These are phyloP conservation scores for Chionographis japonica DNA, from an alignment of 106 monocot genomes.

Conservation along the genomic window DNA sequence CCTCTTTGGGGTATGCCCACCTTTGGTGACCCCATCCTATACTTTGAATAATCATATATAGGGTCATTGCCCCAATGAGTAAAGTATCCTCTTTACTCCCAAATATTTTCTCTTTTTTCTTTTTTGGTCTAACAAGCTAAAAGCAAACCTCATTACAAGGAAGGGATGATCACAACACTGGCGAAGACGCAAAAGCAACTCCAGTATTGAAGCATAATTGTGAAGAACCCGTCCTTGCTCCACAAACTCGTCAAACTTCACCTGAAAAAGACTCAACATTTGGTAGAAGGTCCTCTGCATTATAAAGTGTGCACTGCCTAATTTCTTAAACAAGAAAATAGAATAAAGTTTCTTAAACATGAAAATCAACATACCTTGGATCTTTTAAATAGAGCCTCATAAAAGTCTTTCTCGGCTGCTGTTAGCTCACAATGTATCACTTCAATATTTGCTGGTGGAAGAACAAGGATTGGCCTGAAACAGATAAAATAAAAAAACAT, in stretches of 20 bases:
- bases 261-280: conserved; percentile 32
- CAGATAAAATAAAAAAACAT: neutral
- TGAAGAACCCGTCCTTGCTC: conserved; percentile 98
- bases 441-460: conserved; percentile 71
- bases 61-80: too few species aligned
- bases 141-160: conserved; percentile 81
- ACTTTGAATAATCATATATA: too few species aligned
- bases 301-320: neutral
- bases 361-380: conserved; percentile 61
- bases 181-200: conserved; percentile 93
- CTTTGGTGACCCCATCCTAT: too few species aligned
- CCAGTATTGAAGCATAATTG: conserved; percentile 98
- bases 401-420: conserved; percentile 85
- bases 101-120: too few species aligned
- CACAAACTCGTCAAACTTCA: conserved; percentile 93
- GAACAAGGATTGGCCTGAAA: conserved; percentile 80
- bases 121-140: neutral
- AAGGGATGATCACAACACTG: conserved; percentile 99
- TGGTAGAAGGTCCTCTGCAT: neutral
- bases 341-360: neutral
- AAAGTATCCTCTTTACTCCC: too few species aligned
- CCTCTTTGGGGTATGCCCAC: too few species aligned
- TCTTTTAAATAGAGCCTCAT: conserved; percentile 87
- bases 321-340: neutral
- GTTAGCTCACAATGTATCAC: conserved; percentile 79